These are phyloP conservation scores for Spiromastix sp. DNA, from an alignment of 2,329 filamentous ascomycete genomes.

Conservation along the genomic window DNA sequence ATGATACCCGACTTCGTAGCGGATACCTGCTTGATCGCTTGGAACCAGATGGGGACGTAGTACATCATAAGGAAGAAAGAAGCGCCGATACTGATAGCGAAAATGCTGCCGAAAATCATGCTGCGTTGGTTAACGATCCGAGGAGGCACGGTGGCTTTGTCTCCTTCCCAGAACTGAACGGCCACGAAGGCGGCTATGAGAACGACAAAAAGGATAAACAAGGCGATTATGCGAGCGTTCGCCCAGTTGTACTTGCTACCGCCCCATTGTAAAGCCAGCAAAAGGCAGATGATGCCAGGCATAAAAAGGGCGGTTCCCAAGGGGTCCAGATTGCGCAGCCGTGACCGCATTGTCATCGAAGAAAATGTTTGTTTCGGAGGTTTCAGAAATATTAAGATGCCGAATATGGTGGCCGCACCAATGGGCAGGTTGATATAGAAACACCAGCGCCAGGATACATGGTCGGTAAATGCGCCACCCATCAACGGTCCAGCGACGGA, in stretches of 20 bases:
- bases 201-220: slow-evolving; percentile 43
- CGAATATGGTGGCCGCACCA: slow-evolving; percentile 17
- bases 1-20: slow-evolving; percentile 29
- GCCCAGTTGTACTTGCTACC: slow-evolving; percentile 36
- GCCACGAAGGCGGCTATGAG: slow-evolving; percentile 32
- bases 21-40: slow-evolving; percentile 26
- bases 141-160: slow-evolving; percentile 36
- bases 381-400: slow-evolving; percentile 21
- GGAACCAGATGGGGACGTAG: slow-evolving; percentile 39
- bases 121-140: slow-evolving; percentile 35
- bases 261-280: slow-evolving; percentile 41
- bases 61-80: slow-evolving; percentile 36
- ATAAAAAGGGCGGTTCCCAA: slow-evolving; percentile 37
- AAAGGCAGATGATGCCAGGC: slow-evolving; percentile 34
- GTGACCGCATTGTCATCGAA: slow-evolving; percentile 13
- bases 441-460: slow-evolving; percentile 35
- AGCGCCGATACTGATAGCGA: slow-evolving; percentile 33
- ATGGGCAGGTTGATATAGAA: slow-evolving; percentile 33
- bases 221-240: slow-evolving; percentile 34
- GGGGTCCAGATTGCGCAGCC: slow-evolving; percentile 28
- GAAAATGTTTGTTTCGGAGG: slow-evolving; percentile 17
- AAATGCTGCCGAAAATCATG: slow-evolving; percentile 30
- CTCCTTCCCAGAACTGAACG: slow-evolving; percentile 28
- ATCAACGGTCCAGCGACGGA: slow-evolving; percentile 34
- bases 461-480: slow-evolving; percentile 36